These are phyloP conservation scores for Umbelopsis sp. DNA, from an alignment of 371 early-diverging fungal species.

Conservation along the genomic window DNA sequence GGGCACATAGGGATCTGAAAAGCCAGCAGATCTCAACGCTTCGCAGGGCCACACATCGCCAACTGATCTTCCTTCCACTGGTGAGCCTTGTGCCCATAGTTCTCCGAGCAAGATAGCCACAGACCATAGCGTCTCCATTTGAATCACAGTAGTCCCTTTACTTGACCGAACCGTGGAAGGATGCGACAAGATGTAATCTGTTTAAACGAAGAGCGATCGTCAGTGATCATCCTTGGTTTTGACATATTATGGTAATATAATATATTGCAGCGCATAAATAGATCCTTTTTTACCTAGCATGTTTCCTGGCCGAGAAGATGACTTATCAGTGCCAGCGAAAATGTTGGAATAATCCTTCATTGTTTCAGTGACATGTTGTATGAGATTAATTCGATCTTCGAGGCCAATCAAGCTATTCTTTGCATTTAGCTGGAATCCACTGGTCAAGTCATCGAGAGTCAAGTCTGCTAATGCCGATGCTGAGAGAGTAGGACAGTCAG, in stretches of 20 bases:
- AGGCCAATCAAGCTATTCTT: slow-evolving; percentile 79
- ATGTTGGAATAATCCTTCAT: slow-evolving; percentile 57
- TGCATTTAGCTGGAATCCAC: slow-evolving; percentile 77
- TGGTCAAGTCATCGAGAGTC: slow-evolving; percentile 54
- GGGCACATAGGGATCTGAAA: slow-evolving; percentile 59
- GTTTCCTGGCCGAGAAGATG: slow-evolving; percentile 79
- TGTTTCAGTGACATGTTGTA: slow-evolving; percentile 54
- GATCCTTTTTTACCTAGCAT: slow-evolving; percentile 62
- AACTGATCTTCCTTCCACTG: slow-evolving; percentile 69
- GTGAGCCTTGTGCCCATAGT: slow-evolving; percentile 60
- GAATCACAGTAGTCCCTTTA: slow-evolving; percentile 50
- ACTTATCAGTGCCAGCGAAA: slow-evolving; percentile 44
- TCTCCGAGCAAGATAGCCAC: slow-evolving; percentile 67
- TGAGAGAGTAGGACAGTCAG: slow-evolving; percentile 18
- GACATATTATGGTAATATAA: background rate
- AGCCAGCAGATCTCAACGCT: slow-evolving; percentile 26
- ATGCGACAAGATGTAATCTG: slow-evolving; percentile 48
- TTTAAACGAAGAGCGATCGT: background rate
- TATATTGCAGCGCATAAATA: no score
- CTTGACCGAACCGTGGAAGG: slow-evolving; percentile 47
- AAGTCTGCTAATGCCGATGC: slow-evolving; percentile 60
- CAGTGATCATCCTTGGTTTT: background rate
- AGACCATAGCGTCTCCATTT: slow-evolving; percentile 78
- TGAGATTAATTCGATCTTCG: slow-evolving; percentile 74
- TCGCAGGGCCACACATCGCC: slow-evolving; percentile 90